Evolutionary conservation across 148 eudicot genomes (phyloP).

Genomic region (Amaranthus cruentus): DNA sequence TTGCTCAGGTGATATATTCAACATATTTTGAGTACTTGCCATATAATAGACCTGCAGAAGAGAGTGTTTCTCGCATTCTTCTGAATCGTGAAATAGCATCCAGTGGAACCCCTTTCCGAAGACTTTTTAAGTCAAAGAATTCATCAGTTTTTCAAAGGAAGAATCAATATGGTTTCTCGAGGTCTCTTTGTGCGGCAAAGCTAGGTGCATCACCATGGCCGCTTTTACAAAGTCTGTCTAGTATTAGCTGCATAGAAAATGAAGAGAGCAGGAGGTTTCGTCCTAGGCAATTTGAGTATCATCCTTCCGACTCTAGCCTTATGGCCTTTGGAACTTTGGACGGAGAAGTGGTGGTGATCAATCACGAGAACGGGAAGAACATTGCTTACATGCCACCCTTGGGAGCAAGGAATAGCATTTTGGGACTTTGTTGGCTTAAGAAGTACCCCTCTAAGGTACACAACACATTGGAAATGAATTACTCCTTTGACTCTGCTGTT

Average conservation of each 20-base stretch:
- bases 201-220: conserved; percentile 66
- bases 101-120: conserved; percentile 19
- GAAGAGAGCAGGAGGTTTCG: conserved; percentile 46
- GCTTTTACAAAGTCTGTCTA: conserved; percentile 39
- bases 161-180: conserved; percentile 48
- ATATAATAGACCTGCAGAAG: conserved; percentile 39
- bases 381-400: conserved; percentile 45
- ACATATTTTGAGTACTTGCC: conserved; percentile 62
- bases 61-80: conserved; percentile 47
- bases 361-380: conserved; percentile 59
- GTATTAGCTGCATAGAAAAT: conserved; percentile 27
- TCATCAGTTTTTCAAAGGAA: conserved; percentile 20
- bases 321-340: conserved; percentile 85
- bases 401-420: conserved; percentile 48
- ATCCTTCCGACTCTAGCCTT: conserved; percentile 57
- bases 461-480: not conserved
- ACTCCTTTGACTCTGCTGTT: not conserved
- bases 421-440: conserved; percentile 87
- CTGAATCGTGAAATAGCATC: conserved; percentile 55
- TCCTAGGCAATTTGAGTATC: conserved; percentile 91
- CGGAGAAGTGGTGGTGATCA: conserved; percentile 67
- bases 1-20: conserved; percentile 39
- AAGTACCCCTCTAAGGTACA: conserved; percentile 69
- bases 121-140: conserved; percentile 20
- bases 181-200: conserved; percentile 74